Percentiles rank a stretch among this genome's conserved stretches.
phyloP scores from a whole-genome alignment of 2,329 filamentous ascomycete species.

The Penicillium glabrum region DNA sequence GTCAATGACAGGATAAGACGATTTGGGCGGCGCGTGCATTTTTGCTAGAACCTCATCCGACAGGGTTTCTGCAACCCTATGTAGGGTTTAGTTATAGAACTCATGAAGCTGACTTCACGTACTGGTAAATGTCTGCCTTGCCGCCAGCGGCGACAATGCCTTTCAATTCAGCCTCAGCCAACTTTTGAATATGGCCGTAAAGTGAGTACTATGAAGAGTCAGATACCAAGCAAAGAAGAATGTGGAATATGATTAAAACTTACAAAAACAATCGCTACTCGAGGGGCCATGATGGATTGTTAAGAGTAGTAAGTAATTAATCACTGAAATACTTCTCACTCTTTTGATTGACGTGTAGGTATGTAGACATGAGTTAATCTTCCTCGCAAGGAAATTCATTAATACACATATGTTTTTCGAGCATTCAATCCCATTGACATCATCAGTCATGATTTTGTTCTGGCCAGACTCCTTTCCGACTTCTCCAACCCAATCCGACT shows the following conservation, averaged over 20 bases:
- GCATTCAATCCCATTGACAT: too few relatives aligned
- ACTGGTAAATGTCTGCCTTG: constrained; percentile 78
- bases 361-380: too few relatives aligned
- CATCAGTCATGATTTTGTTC: too few relatives aligned
- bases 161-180: constrained; percentile 87
- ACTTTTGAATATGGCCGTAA: constrained; percentile 82
- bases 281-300: constrained; percentile 70
- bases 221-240: not conserved
- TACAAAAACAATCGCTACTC: constrained; percentile 88
- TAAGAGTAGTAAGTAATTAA: too few relatives aligned
- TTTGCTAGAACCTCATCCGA: constrained; percentile 76
- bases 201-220: constrained; percentile 70
- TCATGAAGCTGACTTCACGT: constrained; percentile 28
- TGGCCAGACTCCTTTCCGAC: too few relatives aligned
- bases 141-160: constrained; percentile 89
- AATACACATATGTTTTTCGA: too few relatives aligned
- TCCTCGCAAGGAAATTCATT: too few relatives aligned
- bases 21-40: constrained; percentile 85
- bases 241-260: constrained; percentile 36
- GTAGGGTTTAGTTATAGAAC: not conserved
- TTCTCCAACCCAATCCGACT: too few relatives aligned
- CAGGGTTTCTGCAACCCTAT: constrained; percentile 80
- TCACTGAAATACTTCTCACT: too few relatives aligned
- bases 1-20: constrained; percentile 64
- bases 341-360: too few relatives aligned